Base-by-base conservation (phyloP, 1,284 basidiomycete genomes). In the Vanrija humicola region DNA sequence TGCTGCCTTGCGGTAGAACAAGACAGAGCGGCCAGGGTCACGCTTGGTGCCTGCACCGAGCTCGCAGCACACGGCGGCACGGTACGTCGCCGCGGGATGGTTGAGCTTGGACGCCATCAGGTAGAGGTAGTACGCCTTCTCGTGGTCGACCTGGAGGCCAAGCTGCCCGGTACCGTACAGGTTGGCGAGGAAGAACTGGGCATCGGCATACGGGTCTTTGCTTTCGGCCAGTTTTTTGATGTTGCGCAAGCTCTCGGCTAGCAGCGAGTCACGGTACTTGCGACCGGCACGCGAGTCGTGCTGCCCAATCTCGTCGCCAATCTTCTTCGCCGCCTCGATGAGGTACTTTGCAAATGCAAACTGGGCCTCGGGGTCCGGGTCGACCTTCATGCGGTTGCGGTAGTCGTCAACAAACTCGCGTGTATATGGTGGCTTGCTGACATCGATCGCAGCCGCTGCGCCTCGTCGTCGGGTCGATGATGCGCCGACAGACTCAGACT, bases 101-200 rank as follows among this genome's bases (percentile, higher is more conserved):
- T 97, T 96, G 77, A 97, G 90, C 78, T 98, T 98, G 39, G 89
- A 89, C 5, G 95, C 95, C 78, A 98, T 94, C 34, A 98, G 82
- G 70, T 98, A 98, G n/a, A 98, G 82, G 74, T 96, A 92, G 76
- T 98, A 99, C 0, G 95, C 95, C 68, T 92, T 89, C 70, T 98
- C 94, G 75, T 98, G 94, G 75, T 98, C 96, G 53, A 98, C 92
- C 66, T 89, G 88, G 14, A 98, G 79, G 9, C 96, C 95, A 21
- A 98, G 82, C 65, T 88, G 88, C 16, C 96, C 96, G 1, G 93
- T 97, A 10, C 95, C 95, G 70, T 96, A 88, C 72, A 95, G 94
- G 70, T 98, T 98, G 46, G 95, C 96, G 44, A 98, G 82, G 82
- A 97, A 98, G 79, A 98, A 99, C 73, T 98, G 96, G n/a, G 96